These are phyloP conservation scores for Wickerhamia fluorescens DNA, from an alignment of 805 yeast species.

Conservation along the genomic window DNA sequence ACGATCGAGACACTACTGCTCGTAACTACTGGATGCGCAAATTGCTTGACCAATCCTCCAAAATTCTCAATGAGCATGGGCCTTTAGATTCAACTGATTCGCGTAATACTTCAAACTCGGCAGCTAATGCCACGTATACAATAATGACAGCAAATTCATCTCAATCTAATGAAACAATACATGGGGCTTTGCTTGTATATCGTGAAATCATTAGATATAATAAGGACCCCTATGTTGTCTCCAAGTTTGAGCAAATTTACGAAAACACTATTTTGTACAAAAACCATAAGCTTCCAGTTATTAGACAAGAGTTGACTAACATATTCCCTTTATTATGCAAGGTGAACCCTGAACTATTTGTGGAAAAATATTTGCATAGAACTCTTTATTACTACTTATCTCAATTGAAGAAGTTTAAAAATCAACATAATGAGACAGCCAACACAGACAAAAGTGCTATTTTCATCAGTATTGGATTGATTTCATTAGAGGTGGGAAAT, in stretches of 20 bases:
- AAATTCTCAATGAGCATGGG: conserved; percentile 40
- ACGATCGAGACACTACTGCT: conserved; percentile 65
- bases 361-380: conserved; percentile 72
- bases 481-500: conserved; percentile 71
- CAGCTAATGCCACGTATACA: conserved; percentile 13
- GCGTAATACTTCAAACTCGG: conserved; percentile 3
- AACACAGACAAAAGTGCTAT: conserved; percentile 65
- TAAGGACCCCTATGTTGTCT: conserved; percentile 65
- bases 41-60: conserved; percentile 60
- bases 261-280: conserved; percentile 67
- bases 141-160: conserved; percentile 13
- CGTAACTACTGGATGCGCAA: conserved; percentile 71
- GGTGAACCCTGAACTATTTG: conserved; percentile 68
- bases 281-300: conserved; percentile 67
- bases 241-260: conserved; percentile 69
- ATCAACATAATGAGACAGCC: conserved; percentile 29
- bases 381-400: conserved; percentile 71
- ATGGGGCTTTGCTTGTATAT: conserved; percentile 78
- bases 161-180: conserved; percentile 58
- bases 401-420: conserved; percentile 63
- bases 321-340: conserved; percentile 79
- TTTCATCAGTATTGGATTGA: conserved; percentile 75
- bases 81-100: conserved; percentile 3
- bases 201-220: conserved; percentile 63
- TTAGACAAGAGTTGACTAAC: conserved; percentile 78